phyloP scores from a whole-genome alignment of 2,329 filamentous ascomycete species.

The Bipolaris bicolor region DNA sequence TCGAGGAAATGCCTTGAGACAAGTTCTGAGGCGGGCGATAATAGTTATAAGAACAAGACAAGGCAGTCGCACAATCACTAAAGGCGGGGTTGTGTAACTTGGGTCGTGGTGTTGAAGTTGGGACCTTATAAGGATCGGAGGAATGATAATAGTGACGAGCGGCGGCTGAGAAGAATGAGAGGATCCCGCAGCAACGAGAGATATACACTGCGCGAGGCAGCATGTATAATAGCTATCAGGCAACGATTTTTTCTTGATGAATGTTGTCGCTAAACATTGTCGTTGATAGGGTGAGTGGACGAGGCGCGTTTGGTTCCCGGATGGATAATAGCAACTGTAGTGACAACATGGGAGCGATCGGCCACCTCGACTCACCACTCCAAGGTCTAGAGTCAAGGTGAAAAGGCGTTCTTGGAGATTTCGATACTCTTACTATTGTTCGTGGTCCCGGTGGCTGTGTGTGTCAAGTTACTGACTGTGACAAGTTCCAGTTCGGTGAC shows the following conservation, averaged over 20 bases:
- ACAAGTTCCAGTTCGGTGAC: constrained; percentile 2
- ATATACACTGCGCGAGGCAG: background rate
- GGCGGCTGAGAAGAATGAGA: constrained; percentile 1
- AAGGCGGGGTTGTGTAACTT: background rate
- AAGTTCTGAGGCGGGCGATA: background rate
- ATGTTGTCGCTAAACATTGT: constrained; percentile 12
- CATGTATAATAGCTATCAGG: constrained; percentile 13
- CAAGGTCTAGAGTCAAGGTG: background rate
- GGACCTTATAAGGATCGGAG: background rate
- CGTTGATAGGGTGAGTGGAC: constrained; percentile 12
- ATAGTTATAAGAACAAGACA: background rate
- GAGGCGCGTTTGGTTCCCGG: constrained; percentile 8
- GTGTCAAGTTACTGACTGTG: constrained; percentile 6
- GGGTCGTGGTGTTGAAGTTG: background rate
- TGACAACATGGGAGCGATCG: constrained; percentile 9
- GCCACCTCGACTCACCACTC: constrained; percentile 15
- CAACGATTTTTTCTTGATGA: background rate
- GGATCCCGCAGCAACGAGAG: background rate
- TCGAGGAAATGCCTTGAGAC: background rate
- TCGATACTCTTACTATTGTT: constrained; percentile 32
- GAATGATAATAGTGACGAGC: background rate
- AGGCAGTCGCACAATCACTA: background rate
- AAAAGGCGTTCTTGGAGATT: constrained; percentile 12
- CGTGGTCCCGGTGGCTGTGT: constrained; percentile 16
- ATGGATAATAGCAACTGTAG: constrained; percentile 19